Base-by-base conservation (phyloP, 257 asterid species). In the Coffea canephora region DNA sequence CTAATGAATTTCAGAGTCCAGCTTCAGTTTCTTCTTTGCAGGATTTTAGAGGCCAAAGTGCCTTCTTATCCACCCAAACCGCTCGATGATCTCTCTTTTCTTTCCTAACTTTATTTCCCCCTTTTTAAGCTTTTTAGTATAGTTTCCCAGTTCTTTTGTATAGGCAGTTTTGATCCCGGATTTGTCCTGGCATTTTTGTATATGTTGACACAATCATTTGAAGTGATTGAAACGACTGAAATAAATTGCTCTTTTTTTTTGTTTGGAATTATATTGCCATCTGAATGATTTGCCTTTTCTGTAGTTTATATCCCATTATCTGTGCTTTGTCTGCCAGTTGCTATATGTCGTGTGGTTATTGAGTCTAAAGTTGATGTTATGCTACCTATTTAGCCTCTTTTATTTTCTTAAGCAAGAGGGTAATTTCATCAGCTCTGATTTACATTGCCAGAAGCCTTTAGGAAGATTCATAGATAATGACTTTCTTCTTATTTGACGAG, bases 1-100 rank as follows among this genome's bases (percentile, higher is more conserved):
- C 78, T 71, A 50, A 83, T 82, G 84, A 87, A 80, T 68, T 84
- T 77, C 87, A 75, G 82, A 82, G 73, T 88, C 74, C 85, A 85
- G 78, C 80, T 82, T 81, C 86, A 78, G 84, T 79, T 86, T 86
- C 85, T 81, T 81, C 78, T 11, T 45, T 84, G 72, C 54, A 79
- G 80, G 79, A 85, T 69, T 76, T 46, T 82, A 86, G 80, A 75
- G 83, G 36, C 64, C 81, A 71, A 82, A 69, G 85, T 77, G 89
- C 86, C 74, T 70, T 79, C 46, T 41, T 36, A 39, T n/a, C 50
- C 55, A 21, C 45, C 43, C 13, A 55, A n/a, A 27, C 50, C 50
- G 66, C 79, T 54, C 66, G 54, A 66, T 59, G 43, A 55, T 55
- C 14, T 34, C 68, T 50, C 21, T 14, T 55, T 55, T 68, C 68